Evolutionary conservation across 805 yeast genomes (phyloP).

Genomic region (Saccharomycopsis sp.): DNA sequence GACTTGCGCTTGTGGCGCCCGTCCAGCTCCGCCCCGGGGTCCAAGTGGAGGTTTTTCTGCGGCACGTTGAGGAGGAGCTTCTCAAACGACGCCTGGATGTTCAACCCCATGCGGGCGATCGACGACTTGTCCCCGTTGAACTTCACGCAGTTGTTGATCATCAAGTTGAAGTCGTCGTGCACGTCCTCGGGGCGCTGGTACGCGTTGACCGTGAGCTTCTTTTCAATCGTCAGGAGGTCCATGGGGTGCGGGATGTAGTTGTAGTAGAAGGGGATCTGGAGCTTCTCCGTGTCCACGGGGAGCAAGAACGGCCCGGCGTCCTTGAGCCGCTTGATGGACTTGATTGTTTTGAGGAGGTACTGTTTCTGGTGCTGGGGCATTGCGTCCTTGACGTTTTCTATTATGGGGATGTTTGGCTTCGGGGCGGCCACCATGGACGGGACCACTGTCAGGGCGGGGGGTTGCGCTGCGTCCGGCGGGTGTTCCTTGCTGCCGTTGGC

Average conservation of each 20-base stretch:
- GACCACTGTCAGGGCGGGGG: background rate
- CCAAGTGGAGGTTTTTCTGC: constrained; percentile 36
- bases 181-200: constrained; percentile 67
- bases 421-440: constrained; percentile 54
- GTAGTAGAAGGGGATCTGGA: constrained; percentile 86
- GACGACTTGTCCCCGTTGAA: constrained; percentile 83
- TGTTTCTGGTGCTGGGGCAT: constrained; percentile 79
- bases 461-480: background rate
- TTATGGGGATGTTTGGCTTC: constrained; percentile 71
- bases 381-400: constrained; percentile 58
- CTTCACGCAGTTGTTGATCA: constrained; percentile 73
- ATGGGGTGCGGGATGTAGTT: constrained; percentile 80
- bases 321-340: constrained; percentile 81
- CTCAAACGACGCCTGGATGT: constrained; percentile 85
- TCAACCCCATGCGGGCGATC: constrained; percentile 87
- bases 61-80: constrained; percentile 93
- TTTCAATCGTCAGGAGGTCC: constrained; percentile 90
- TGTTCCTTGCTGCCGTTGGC: background rate
- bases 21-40: constrained; percentile 19
- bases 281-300: constrained; percentile 86
- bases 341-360: constrained; percentile 69
- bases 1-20: constrained; percentile 15
- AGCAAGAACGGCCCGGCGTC: constrained; percentile 86
- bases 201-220: constrained; percentile 60
- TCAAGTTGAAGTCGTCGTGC: constrained; percentile 70